Conservation (phyloP, 2,329 filamentous ascomycete genomes). For the Trichoderma afroharzianum region DNA sequence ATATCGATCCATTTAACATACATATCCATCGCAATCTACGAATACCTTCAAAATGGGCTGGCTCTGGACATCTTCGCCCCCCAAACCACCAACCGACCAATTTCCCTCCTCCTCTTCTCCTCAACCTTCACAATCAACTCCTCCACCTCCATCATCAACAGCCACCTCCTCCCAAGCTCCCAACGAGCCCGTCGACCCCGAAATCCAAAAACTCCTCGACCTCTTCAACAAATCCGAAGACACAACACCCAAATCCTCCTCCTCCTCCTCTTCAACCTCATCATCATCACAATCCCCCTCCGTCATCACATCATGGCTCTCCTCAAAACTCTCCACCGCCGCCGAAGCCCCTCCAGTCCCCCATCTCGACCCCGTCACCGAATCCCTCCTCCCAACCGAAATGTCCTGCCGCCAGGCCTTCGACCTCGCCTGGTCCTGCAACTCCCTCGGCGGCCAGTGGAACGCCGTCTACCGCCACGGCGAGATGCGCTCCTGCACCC, state of each 20-base stretch:
- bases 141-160: conserved; percentile 19
- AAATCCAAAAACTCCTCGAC: conserved; percentile 53
- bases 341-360: conserved; percentile 25
- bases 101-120: conserved; percentile 23
- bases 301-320: conserved; percentile 33
- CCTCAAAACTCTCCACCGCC: conserved; percentile 24
- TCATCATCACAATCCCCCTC: conserved; percentile 26
- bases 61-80: conserved; percentile 51
- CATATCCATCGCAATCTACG: not conserved
- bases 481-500: conserved; percentile 68
- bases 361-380: conserved; percentile 48
- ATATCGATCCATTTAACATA: not conserved
- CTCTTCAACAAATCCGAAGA: conserved; percentile 38
- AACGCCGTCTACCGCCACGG: conserved; percentile 89
- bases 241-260: conserved; percentile 22
- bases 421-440: conserved; percentile 91
- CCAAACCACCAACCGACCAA: conserved; percentile 29
- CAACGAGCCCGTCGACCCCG: conserved; percentile 41
- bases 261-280: conserved; percentile 24
- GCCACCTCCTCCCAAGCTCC: conserved; percentile 24
- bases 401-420: conserved; percentile 92
- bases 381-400: conserved; percentile 69
- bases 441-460: conserved; percentile 86
- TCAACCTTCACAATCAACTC: conserved; percentile 17
- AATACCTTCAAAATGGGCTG: conserved; percentile 51